phyloP scores from a whole-genome alignment of 352 stramenopile genomes.

The Globisporangium paroecandrum region DNA sequence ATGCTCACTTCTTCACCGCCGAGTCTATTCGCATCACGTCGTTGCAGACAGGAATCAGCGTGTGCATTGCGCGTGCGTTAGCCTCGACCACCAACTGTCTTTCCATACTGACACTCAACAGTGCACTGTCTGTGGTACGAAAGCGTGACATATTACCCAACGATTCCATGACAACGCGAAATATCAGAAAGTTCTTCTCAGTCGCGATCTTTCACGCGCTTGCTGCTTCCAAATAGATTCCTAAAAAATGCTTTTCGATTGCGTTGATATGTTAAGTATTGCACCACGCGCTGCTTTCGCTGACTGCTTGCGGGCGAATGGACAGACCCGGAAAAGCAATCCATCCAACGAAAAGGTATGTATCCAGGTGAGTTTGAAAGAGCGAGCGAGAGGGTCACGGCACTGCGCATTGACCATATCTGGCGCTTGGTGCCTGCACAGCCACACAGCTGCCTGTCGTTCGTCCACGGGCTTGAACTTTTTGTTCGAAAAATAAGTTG shows the following conservation, averaged over 20 bases:
- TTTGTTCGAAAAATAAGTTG: neutral
- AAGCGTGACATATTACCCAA: conserved; percentile 6
- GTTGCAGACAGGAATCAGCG: neutral
- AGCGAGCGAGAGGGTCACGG: conserved; percentile 2
- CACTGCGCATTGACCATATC: conserved; percentile 4
- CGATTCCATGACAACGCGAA: conserved; percentile 12
- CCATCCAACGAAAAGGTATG: conserved; percentile 7
- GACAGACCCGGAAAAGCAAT: conserved; percentile 5
- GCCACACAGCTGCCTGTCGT: neutral
- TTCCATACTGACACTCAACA: neutral
- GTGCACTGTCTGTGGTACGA: conserved; percentile 4
- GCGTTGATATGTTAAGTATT: neutral
- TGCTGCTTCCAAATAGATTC: conserved; percentile 11
- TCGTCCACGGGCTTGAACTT: neutral
- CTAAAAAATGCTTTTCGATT: neutral
- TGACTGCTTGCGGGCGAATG: neutral
- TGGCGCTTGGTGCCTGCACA: neutral
- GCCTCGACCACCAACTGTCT: conserved; percentile 7
- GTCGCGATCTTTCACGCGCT: conserved; percentile 17
- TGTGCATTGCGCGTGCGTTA: neutral
- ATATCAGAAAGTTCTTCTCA: conserved; percentile 17
- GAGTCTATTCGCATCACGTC: conserved; percentile 17
- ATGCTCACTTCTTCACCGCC: neutral
- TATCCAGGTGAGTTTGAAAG: conserved; percentile 1
- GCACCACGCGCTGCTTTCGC: neutral